phyloP scores from a whole-genome alignment of 1,284 basidiomycete genomes.

The Pisolithus thermaeus region DNA sequence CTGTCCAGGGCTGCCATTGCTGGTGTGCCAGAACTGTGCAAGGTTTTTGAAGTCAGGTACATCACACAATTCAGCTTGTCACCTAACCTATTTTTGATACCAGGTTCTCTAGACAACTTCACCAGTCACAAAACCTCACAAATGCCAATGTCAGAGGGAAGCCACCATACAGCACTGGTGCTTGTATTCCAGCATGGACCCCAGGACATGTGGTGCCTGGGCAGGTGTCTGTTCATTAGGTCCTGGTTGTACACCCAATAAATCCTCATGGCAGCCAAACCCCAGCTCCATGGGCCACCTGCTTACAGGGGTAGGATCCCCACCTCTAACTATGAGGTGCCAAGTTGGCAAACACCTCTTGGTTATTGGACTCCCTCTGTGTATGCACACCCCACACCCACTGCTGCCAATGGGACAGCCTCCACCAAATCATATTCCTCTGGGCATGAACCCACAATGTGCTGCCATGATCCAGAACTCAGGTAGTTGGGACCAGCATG shows the following conservation, averaged over 20 bases:
- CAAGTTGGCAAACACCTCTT: constrained; percentile 39
- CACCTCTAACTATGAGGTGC: constrained; percentile 23
- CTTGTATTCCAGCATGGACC: constrained; percentile 70
- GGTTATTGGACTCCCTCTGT: constrained; percentile 60
- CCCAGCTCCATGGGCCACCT: constrained; percentile 34
- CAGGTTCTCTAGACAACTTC: constrained; percentile 52
- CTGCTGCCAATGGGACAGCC: constrained; percentile 39
- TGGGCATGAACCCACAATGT: constrained; percentile 58
- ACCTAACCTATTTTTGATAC: constrained; percentile 10
- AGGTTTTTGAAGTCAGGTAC: constrained; percentile 91
- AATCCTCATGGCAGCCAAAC: constrained; percentile 58
- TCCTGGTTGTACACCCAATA: constrained; percentile 62
- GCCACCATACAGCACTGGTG: constrained; percentile 71
- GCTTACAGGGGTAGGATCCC: constrained; percentile 24
- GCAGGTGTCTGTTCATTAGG: constrained; percentile 64
- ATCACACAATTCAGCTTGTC: constrained; percentile 13
- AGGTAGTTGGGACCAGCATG: constrained; percentile 30
- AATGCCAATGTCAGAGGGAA: constrained; percentile 56
- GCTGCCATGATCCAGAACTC: constrained; percentile 54
- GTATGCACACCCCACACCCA: constrained; percentile 27
- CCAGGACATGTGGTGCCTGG: constrained; percentile 73
- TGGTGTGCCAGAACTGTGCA: constrained; percentile 87
- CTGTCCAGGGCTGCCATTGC: constrained; percentile 84
- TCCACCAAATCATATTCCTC: constrained; percentile 36
- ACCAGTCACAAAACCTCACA: constrained; percentile 72